Conservation (phyloP, 208 protist species). For the Lotmaria passim region DNA sequence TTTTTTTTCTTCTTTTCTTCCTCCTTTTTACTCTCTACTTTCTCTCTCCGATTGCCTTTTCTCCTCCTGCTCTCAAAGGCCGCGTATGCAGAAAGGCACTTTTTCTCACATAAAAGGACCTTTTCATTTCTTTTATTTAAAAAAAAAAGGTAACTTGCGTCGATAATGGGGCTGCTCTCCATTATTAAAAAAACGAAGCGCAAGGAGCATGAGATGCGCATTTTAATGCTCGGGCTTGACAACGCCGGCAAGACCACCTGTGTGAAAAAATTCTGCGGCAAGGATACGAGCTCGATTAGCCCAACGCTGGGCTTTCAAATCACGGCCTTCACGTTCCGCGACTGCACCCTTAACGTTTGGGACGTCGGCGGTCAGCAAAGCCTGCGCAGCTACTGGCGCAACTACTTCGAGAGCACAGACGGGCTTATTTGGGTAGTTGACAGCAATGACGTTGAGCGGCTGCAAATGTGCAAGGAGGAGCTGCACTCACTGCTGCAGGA, state of each 20-base stretch:
- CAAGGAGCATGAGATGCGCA: conserved; percentile 99
- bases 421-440: conserved; percentile 98
- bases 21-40: too few relatives aligned
- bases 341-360: conserved; percentile 99
- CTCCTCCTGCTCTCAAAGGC: too few relatives aligned
- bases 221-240: conserved; percentile 97
- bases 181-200: conserved; percentile 98
- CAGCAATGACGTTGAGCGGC: conserved; percentile 91
- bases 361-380: conserved; percentile 99
- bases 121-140: too few relatives aligned
- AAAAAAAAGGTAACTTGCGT: too few relatives aligned
- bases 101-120: too few relatives aligned
- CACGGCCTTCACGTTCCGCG: conserved; percentile 95
- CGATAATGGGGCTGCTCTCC: conserved; percentile 98
- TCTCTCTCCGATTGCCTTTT: too few relatives aligned
- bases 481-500: conserved; percentile 95
- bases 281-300: conserved; percentile 97
- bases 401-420: conserved; percentile 98
- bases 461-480: conserved; percentile 95
- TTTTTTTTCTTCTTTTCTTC: too few relatives aligned
- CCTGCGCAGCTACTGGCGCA: conserved; percentile 98
- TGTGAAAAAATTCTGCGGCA: conserved; percentile 98
- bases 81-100: too few relatives aligned
- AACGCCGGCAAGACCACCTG: conserved; percentile 99
- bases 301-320: conserved; percentile 99